Conservation (phyloP, 805 yeast genomes). For the Pichia nakasei region DNA sequence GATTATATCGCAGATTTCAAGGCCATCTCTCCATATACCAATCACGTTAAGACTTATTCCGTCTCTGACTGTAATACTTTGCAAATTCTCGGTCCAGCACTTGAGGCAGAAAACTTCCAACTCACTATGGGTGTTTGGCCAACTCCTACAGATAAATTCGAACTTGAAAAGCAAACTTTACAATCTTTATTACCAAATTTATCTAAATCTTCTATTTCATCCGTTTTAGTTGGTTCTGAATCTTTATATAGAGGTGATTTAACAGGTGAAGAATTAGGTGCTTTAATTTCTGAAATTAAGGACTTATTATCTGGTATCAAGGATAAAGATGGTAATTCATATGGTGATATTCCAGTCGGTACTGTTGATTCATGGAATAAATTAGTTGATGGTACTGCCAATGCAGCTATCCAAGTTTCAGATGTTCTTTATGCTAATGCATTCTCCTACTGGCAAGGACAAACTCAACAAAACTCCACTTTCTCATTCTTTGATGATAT, state of each 20-base stretch:
- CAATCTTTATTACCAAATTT: constrained; percentile 60
- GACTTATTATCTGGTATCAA: constrained; percentile 47
- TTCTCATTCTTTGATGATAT: constrained; percentile 93
- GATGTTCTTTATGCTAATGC: constrained; percentile 91
- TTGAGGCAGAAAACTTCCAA: constrained; percentile 67
- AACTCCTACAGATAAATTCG: constrained; percentile 70
- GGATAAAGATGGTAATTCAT: constrained; percentile 78
- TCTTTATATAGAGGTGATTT: constrained; percentile 87
- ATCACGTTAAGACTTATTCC: constrained; percentile 76
- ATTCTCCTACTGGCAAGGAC: constrained; percentile 99
- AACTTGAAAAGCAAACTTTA: constrained; percentile 67
- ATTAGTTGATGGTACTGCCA: constrained; percentile 67
- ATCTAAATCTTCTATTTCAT: constrained; percentile 60
- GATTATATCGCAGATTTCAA: constrained; percentile 68
- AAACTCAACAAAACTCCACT: constrained; percentile 70
- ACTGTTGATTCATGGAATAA: constrained; percentile 95
- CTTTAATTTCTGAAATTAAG: constrained; percentile 55
- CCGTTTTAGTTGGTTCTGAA: constrained; percentile 89
- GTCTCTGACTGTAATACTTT: constrained; percentile 92
- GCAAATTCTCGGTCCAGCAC: constrained; percentile 78
- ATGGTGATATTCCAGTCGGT: constrained; percentile 68
- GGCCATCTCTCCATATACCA: constrained; percentile 48
- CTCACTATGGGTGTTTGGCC: constrained; percentile 91
- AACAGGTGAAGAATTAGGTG: constrained; percentile 67
- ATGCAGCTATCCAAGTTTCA: constrained; percentile 66